These are phyloP conservation scores for Cyclanthera cordifolia DNA, from an alignment of 306 rosid genomes.

Conservation along the genomic window DNA sequence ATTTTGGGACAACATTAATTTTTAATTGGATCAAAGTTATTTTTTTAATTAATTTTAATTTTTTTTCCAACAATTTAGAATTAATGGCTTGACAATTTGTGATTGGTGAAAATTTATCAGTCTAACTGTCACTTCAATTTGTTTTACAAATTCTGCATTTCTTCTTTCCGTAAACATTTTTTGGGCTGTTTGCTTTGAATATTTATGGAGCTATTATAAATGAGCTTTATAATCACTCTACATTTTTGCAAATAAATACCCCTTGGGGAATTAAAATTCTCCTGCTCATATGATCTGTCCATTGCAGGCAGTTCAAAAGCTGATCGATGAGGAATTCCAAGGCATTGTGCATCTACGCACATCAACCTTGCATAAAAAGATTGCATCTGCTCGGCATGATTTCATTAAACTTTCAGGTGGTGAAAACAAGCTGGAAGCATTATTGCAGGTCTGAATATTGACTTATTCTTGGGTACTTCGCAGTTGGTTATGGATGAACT, in stretches of 20 bases:
- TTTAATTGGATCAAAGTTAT: too few species aligned
- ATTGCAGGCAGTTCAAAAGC: slow-evolving; percentile 74
- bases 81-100: too few species aligned
- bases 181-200: too few species aligned
- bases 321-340: slow-evolving; percentile 84
- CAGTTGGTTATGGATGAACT: not conserved
- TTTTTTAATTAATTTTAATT: too few species aligned
- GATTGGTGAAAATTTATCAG: too few species aligned
- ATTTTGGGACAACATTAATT: too few species aligned
- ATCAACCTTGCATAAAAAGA: slow-evolving; percentile 72
- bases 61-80: too few species aligned
- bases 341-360: slow-evolving; percentile 87
- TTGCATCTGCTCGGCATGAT: slow-evolving; percentile 92
- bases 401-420: slow-evolving; percentile 77
- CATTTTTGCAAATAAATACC: too few species aligned
- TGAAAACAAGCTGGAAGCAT: slow-evolving; percentile 88
- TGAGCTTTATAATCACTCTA: too few species aligned
- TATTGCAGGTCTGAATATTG: slow-evolving; percentile 54
- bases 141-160: not conserved
- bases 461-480: not conserved
- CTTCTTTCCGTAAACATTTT: not conserved
- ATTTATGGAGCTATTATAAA: too few species aligned
- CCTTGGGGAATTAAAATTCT: not conserved
- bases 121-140: not conserved
- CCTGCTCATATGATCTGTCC: not conserved